These are phyloP conservation scores for Thalassia testudinum DNA, from an alignment of 116 monocot genomes.

Conservation along the genomic window DNA sequence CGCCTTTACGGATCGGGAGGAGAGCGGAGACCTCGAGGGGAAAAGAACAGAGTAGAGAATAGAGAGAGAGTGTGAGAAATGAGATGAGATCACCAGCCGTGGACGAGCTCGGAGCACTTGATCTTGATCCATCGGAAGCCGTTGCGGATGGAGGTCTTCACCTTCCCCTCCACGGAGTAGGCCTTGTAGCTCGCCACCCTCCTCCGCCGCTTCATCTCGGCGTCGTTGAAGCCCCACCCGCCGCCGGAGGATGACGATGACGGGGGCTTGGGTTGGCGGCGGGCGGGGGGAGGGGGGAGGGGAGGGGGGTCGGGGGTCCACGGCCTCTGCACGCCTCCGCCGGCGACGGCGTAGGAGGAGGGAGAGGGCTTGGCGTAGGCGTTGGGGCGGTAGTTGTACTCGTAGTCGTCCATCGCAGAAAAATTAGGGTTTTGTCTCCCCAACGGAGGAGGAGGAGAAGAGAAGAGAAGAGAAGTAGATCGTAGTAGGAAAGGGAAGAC, in stretches of 20 bases:
- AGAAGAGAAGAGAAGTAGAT: too few species aligned
- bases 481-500: too few species aligned
- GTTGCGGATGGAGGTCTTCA: constrained; percentile 18
- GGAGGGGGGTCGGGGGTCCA: neutral
- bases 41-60: too few species aligned
- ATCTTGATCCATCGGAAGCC: constrained; percentile 31
- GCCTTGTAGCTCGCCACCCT: constrained; percentile 32
- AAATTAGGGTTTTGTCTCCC: too few species aligned
- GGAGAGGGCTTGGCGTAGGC: too few species aligned
- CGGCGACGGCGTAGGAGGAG: too few species aligned
- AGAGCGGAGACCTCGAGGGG: too few species aligned
- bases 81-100: constrained; percentile 19
- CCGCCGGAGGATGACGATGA: neutral
- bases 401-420: too few species aligned
- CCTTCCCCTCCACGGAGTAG: constrained; percentile 26
- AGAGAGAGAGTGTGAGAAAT: too few species aligned
- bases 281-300: neutral
- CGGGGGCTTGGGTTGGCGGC: constrained; percentile 5
- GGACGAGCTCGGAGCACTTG: constrained; percentile 21
- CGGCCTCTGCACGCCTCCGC: constrained; percentile 8
- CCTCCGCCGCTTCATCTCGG: constrained; percentile 24
- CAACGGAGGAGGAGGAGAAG: too few species aligned
- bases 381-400: too few species aligned
- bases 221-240: constrained; percentile 7
- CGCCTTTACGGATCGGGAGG: too few species aligned